phyloP scores from a whole-genome alignment of 2,329 filamentous ascomycete species.

The Ophiosphaerella herpotricha region DNA sequence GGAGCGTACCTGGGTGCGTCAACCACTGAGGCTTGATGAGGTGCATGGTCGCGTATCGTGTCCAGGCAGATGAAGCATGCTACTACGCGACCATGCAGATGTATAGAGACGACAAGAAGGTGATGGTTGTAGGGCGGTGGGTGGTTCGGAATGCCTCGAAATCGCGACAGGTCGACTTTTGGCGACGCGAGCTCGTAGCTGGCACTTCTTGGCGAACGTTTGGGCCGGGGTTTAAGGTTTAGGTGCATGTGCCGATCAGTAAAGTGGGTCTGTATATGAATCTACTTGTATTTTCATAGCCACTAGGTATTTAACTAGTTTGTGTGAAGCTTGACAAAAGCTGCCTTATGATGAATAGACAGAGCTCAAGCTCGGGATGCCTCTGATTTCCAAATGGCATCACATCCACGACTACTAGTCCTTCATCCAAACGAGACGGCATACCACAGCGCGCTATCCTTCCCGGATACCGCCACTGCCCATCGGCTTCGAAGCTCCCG shows the following conservation, averaged over 20 bases:
- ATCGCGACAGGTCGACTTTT: constrained; percentile 37
- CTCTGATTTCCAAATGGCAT: too few species aligned
- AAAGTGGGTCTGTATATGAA: constrained; percentile 9
- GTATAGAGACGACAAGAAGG: not conserved
- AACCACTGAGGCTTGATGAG: constrained; percentile 95
- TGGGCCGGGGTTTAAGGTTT: constrained; percentile 38
- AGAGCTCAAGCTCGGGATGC: too few species aligned
- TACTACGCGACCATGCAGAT: constrained; percentile 32
- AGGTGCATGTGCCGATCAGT: constrained; percentile 36
- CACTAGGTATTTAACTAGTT: too few species aligned
- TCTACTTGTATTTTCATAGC: too few species aligned
- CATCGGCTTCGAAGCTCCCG: too few species aligned
- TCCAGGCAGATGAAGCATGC: constrained; percentile 24
- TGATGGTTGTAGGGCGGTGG: constrained; percentile 16
- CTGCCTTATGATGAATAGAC: too few species aligned
- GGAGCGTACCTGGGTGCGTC: constrained; percentile 77
- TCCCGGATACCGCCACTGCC: too few species aligned
- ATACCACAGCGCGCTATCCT: not conserved
- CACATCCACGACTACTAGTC: not conserved
- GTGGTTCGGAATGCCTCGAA: constrained; percentile 20
- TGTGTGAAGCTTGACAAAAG: too few species aligned
- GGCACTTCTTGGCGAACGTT: constrained; percentile 32
- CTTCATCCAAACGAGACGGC: not conserved
- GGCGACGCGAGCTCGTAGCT: constrained; percentile 39
- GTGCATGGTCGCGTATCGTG: constrained; percentile 49